Base-by-base conservation (phyloP, 1,284 basidiomycete genomes). In the Irpex lacteus region DNA sequence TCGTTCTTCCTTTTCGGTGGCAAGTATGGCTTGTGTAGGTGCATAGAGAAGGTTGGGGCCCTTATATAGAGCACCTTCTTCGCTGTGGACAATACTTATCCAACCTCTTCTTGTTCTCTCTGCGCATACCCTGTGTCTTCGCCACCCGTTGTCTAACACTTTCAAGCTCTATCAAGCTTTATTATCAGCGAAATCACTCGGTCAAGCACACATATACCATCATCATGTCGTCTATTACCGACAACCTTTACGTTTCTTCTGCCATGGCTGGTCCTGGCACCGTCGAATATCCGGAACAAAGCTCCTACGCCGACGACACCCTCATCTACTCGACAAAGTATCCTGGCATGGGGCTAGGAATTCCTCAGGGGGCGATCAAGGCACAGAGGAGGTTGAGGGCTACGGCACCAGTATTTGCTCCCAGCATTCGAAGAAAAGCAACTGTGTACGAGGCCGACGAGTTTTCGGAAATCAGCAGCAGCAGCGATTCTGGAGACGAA, bases 181-280 rank as follows among this genome's bases (percentile, higher is more conserved):
- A 6, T 6, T 34, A 26, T 26, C 8, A 47, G 18, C 59, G 15
- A 40, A 47, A 44, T 32, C 15, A 40, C 36, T 34, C 32, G 32
- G 32, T 34, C 54, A 15, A 56, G 37, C 37, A 55, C 55, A 15
- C 15, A 13, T 34, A 34, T 34, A 34, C 32, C 32, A 55, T 13
- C n/a, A 38, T 9, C 53, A 62, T 62, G 61, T 47, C 55, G 32
- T 61, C 60, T 55, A 7, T 52, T 8, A 36, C 32, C 54, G 26
- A 40, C 37, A 60, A 56, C 32, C 8, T 9, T 36, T 56, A 32
- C 21, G 54, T 52, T 55, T 36, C 18, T 37, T 47, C 52, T 40
- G 19, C 32, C 55, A 50, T 58, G 61, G 61, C 61, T 62, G 61
- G 61, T 37, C 61, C 61, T 40, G 61, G 55, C 56, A 38, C 19